phyloP scores from a whole-genome alignment of 2,329 filamentous ascomycete species.

The Neofusicoccum parvum region DNA sequence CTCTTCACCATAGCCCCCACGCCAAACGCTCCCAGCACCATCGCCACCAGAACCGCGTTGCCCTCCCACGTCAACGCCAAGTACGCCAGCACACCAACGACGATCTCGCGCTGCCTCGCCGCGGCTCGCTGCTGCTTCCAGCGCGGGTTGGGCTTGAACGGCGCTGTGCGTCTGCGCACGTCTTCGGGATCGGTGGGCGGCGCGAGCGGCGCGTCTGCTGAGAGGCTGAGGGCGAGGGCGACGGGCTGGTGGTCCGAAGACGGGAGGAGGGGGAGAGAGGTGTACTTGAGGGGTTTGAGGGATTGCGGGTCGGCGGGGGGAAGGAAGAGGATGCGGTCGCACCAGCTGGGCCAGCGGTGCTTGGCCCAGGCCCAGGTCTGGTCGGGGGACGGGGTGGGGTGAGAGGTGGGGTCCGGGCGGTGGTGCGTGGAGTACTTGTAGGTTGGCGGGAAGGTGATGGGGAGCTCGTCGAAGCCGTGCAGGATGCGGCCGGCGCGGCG shows the following conservation, averaged over 20 bases:
- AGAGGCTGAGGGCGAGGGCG: conserved; percentile 68
- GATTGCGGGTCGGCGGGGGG: conserved; percentile 27
- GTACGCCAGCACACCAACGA: conserved; percentile 61
- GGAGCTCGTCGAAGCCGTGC: conserved; percentile 75
- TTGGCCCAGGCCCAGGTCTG: conserved; percentile 70
- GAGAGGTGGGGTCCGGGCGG: conserved; percentile 43
- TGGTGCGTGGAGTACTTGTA: conserved; percentile 75
- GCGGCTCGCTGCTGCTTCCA: conserved; percentile 45
- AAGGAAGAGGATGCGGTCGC: conserved; percentile 83
- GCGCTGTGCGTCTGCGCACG: conserved; percentile 46
- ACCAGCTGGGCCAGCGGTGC: conserved; percentile 91
- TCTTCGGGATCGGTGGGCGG: conserved; percentile 37
- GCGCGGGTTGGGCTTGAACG: conserved; percentile 62
- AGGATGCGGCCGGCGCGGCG: conserved; percentile 68
- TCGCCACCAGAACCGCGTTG: conserved; percentile 40
- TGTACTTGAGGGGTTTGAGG: conserved; percentile 67
- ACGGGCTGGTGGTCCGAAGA: conserved; percentile 89
- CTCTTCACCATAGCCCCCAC: not conserved
- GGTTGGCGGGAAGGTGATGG: conserved; percentile 81
- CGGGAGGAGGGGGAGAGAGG: conserved; percentile 74
- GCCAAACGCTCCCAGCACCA: conserved; percentile 10
- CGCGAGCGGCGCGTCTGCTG: conserved; percentile 47
- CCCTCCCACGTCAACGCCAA: conserved; percentile 53
- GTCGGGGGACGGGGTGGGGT: conserved; percentile 17
- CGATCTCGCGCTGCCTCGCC: conserved; percentile 61